A percentile compares a stretch with the other conserved stretches of the same genome.
Conservation (phyloP, 2,329 filamentous ascomycete species). For the Penicillium janthinellum region DNA sequence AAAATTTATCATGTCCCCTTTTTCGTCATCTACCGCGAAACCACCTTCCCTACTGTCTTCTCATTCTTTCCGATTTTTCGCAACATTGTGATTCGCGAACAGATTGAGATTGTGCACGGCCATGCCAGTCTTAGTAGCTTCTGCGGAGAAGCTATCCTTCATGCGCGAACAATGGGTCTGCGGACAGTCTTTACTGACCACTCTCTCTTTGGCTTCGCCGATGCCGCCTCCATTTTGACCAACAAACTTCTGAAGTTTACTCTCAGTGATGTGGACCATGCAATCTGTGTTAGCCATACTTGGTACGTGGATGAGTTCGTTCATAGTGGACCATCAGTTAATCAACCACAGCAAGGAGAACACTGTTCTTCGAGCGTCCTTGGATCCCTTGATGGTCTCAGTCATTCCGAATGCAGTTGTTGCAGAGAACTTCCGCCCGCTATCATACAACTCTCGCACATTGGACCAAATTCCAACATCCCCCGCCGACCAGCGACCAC, state of each 20-base stretch:
- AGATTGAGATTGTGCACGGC: constrained; percentile 97
- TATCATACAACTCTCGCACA: constrained; percentile 54
- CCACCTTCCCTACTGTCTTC: constrained; percentile 95
- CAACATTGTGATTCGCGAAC: constrained; percentile 91
- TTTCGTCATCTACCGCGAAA: constrained; percentile 89
- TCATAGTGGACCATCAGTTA: not conserved
- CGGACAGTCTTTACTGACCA: constrained; percentile 97
- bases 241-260: constrained; percentile 98
- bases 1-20: constrained; percentile 99
- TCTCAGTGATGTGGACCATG: constrained; percentile 94
- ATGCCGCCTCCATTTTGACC: constrained; percentile 91
- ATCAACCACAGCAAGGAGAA: constrained; percentile 78
- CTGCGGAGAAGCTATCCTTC: constrained; percentile 91
- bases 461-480: constrained; percentile 26
- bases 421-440: constrained; percentile 88
- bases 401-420: constrained; percentile 98
- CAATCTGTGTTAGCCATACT: constrained; percentile 97
- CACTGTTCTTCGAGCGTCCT: constrained; percentile 87
- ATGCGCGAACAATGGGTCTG: constrained; percentile 93
- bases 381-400: constrained; percentile 95
- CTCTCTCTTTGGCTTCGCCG: constrained; percentile 94
- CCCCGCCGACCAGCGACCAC: constrained; percentile 47
- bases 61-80: constrained; percentile 98
- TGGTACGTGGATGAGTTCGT: constrained; percentile 60
- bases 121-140: constrained; percentile 91